Evolutionary conservation across 1,139 yeast species (phyloP).

Genomic region (Yamadazyma atlantica): DNA sequence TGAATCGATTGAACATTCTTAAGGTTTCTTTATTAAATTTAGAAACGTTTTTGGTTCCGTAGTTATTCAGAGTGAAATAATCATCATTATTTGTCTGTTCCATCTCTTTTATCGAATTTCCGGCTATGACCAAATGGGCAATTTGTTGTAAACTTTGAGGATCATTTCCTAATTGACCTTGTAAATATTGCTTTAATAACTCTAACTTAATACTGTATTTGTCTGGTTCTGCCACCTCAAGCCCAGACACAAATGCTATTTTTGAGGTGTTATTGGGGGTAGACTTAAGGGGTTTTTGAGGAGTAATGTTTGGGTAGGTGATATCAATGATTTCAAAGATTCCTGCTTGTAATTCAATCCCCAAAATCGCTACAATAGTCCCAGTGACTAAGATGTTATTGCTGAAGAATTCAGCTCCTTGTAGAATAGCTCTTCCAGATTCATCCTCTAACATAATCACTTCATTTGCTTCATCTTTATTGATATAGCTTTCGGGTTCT

Average conservation of each 20-base stretch:
- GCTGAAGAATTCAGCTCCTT: slow-evolving; percentile 57
- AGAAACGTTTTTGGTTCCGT: slow-evolving; percentile 53
- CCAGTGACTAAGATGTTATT: slow-evolving; percentile 76
- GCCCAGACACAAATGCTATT: slow-evolving; percentile 74
- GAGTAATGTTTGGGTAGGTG: slow-evolving; percentile 63
- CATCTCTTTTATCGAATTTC: slow-evolving; percentile 54
- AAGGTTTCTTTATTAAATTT: slow-evolving; percentile 47
- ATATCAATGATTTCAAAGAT: slow-evolving; percentile 83
- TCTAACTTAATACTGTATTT: slow-evolving; percentile 49
- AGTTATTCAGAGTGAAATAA: slow-evolving; percentile 41
- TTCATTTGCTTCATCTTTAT: slow-evolving; percentile 23
- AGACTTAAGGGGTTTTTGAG: slow-evolving; percentile 44
- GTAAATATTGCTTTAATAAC: slow-evolving; percentile 66
- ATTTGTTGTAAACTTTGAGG: slow-evolving; percentile 32
- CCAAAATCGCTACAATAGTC: slow-evolving; percentile 77
- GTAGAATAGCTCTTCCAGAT: slow-evolving; percentile 78
- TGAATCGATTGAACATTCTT: slow-evolving; percentile 51
- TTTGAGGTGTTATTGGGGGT: slow-evolving; percentile 9
- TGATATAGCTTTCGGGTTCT: slow-evolving; percentile 30
- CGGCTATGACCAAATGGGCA: slow-evolving; percentile 66
- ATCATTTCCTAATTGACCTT: slow-evolving; percentile 59
- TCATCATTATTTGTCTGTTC: slow-evolving; percentile 25
- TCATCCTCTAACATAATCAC: slow-evolving; percentile 88
- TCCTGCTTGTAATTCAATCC: slow-evolving; percentile 84
- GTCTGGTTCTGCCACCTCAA: slow-evolving; percentile 50